phyloP scores from a whole-genome alignment of 495 filamentous ascomycete species.

The Aspergillus ellipticus region DNA sequence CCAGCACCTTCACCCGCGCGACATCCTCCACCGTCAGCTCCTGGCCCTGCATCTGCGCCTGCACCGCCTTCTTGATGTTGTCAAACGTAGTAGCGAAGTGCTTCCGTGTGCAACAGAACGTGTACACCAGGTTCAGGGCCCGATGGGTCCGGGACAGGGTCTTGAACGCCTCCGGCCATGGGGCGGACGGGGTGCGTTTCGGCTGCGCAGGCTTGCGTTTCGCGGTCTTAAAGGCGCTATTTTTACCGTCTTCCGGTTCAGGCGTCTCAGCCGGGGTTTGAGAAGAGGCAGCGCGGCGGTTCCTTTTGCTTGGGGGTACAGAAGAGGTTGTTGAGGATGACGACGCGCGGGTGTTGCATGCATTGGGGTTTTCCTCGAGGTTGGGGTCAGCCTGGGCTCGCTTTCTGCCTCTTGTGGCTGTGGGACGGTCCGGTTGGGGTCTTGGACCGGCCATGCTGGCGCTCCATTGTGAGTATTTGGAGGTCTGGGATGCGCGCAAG shows the following conservation, averaged over 20 bases:
- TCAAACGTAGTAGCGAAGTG: conserved; percentile 89
- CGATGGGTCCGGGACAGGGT: conserved; percentile 71
- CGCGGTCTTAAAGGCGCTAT: neutral
- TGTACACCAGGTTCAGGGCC: conserved; percentile 88
- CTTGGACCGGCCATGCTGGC: conserved; percentile 24
- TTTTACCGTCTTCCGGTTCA: neutral
- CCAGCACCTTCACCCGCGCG: conserved; percentile 71
- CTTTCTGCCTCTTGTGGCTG: conserved; percentile 14
- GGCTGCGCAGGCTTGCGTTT: neutral
- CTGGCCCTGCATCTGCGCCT: conserved; percentile 64
- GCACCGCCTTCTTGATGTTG: conserved; percentile 78
- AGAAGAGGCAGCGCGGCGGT: neutral
- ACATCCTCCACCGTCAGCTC: conserved; percentile 72
- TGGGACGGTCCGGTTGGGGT: neutral
- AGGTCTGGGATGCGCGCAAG: neutral
- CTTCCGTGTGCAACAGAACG: conserved; percentile 89
- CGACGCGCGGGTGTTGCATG: conserved; percentile 18
- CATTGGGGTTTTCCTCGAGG: neutral
- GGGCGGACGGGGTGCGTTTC: conserved; percentile 35
- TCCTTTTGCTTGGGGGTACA: neutral
- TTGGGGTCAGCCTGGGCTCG: conserved; percentile 7
- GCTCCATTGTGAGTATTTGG: conserved; percentile 28
- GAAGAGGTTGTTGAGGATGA: neutral
- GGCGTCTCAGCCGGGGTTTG: neutral
- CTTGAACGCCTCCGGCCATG: conserved; percentile 75